Percentiles rank a stretch among this genome's conserved stretches.
Conservation (phyloP, 768 basidiomycete species). For the Xerocomellus chrysenteron region DNA sequence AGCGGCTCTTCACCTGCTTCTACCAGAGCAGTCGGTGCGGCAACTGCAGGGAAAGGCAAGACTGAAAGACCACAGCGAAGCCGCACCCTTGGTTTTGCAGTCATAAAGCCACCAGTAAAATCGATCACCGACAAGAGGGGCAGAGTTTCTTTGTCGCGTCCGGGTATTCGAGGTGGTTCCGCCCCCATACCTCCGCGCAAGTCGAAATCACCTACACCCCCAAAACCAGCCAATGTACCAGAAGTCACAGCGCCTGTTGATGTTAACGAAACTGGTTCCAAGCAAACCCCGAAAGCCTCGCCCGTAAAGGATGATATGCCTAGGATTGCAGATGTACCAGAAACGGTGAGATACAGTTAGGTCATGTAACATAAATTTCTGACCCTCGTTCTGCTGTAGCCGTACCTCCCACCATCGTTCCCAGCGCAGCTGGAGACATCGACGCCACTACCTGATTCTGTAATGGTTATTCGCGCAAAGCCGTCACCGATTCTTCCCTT, state of each 20-base stretch:
- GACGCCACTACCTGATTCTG: constrained; percentile 41
- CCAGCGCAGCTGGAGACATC: constrained; percentile 52
- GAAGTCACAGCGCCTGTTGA: not conserved
- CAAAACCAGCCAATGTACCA: not conserved
- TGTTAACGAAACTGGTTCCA: not conserved
- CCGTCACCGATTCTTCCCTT: constrained; percentile 41
- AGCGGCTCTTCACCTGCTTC: constrained; percentile 2
- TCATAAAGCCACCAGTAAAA: constrained; percentile 39
- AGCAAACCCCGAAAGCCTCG: constrained; percentile 1
- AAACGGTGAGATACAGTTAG: constrained; percentile 33
- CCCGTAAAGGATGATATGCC: constrained; percentile 8
- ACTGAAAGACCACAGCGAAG: constrained; percentile 14
- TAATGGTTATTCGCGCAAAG: constrained; percentile 36
- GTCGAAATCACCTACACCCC: constrained; percentile 14
- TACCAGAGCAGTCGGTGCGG: not conserved
- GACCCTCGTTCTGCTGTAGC: constrained; percentile 28
- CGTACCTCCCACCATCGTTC: constrained; percentile 57
- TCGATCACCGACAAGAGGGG: constrained; percentile 24
- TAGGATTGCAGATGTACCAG: constrained; percentile 37
- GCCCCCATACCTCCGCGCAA: constrained; percentile 9
- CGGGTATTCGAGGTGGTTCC: constrained; percentile 2
- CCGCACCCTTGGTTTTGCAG: constrained; percentile 42
- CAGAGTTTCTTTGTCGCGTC: constrained; percentile 6
- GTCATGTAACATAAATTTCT: constrained; percentile 9
- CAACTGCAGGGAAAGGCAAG: constrained; percentile 17